Evolutionary conservation across 805 yeast genomes (phyloP).

Genomic region (Lipomyces chichibuensis): DNA sequence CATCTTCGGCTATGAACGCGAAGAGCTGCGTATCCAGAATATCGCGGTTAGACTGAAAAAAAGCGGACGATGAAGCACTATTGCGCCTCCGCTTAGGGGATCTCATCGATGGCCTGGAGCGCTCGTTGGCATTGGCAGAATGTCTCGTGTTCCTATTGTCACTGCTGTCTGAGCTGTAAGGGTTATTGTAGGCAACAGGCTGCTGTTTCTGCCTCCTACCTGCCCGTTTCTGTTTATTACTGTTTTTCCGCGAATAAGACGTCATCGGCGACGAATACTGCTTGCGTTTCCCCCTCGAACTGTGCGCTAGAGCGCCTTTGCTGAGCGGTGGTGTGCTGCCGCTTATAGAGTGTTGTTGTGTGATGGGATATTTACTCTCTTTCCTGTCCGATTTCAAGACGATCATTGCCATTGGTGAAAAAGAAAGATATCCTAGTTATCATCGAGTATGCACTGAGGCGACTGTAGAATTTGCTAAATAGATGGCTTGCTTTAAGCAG

Average conservation of each 20-base stretch:
- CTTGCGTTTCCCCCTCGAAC: not conserved
- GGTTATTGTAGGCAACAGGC: conserved; percentile 26
- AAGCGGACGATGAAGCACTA: conserved; percentile 9
- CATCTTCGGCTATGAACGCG: conserved; percentile 31
- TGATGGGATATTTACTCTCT: conserved; percentile 1
- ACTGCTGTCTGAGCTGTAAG: conserved; percentile 27
- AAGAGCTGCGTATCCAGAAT: conserved; percentile 27
- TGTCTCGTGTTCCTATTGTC: conserved; percentile 10
- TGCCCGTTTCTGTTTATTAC: conserved; percentile 15
- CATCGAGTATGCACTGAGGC: conserved; percentile 18
- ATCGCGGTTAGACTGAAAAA: conserved; percentile 7
- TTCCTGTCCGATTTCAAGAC: not conserved
- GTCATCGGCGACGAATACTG: conserved; percentile 4
- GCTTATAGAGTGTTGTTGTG: not conserved
- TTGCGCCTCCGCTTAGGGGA: conserved; percentile 20
- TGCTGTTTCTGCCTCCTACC: conserved; percentile 10
- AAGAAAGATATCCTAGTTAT: conserved; percentile 23
- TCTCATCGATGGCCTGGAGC: conserved; percentile 1
- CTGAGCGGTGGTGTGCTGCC: not conserved
- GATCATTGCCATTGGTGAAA: conserved; percentile 7
- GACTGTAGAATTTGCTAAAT: not conserved
- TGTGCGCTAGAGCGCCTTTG: not conserved
- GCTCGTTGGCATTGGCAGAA: not conserved
- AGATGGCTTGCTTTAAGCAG: not conserved
- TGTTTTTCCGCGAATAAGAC: conserved; percentile 1